Conservation (phyloP, 345 rosid species). For the Camelina laxa region DNA sequence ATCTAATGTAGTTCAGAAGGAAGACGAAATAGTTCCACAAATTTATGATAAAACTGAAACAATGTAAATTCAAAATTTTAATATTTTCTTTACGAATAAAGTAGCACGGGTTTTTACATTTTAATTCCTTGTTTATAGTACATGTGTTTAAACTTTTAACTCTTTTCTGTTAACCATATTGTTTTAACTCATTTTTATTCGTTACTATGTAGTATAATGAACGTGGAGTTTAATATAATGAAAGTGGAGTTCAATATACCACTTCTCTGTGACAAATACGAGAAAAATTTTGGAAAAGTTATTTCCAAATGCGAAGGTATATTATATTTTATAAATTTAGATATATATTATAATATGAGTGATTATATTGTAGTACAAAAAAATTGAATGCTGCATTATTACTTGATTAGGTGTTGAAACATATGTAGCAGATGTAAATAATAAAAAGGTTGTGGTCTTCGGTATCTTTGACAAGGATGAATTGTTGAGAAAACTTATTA, state of each 20-base stretch:
- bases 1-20: not conserved
- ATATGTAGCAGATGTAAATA: not conserved
- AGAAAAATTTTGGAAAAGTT: not conserved
- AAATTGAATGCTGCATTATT: not conserved
- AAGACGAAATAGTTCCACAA: not conserved
- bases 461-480: constrained; percentile 22
- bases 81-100: not conserved
- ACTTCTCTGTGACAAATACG: not conserved
- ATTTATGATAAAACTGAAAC: not conserved
- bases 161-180: not conserved
- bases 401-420: constrained; percentile 20
- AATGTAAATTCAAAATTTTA: not conserved
- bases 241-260: not conserved
- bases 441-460: constrained; percentile 10
- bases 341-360: not conserved
- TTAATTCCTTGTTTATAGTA: not conserved
- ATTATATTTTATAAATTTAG: not conserved
- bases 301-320: constrained; percentile 14
- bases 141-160: not conserved
- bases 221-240: not conserved
- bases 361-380: not conserved
- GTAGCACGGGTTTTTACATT: not conserved
- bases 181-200: not conserved
- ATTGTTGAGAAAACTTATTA: not conserved
- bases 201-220: not conserved